Conservation (phyloP, 371 early-diverging fungal genomes). For the Mortierella sp. region DNA sequence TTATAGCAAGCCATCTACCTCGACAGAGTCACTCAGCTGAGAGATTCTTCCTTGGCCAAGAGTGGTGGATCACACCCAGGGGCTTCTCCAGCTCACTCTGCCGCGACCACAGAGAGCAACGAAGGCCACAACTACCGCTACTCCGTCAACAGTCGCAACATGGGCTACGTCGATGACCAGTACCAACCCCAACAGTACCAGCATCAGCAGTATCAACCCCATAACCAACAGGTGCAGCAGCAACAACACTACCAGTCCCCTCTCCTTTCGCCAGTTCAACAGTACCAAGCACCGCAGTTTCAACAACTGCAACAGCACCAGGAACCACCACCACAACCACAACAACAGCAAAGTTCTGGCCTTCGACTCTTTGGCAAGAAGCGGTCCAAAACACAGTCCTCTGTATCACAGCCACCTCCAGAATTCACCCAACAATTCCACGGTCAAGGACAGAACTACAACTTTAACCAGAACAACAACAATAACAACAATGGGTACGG, state of each 20-base stretch:
- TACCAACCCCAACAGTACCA: constrained; percentile 30
- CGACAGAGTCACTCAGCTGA: constrained; percentile 48
- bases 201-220: constrained; percentile 14
- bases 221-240: background rate
- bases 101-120: constrained; percentile 15
- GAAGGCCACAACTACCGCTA: constrained; percentile 21
- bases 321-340: background rate
- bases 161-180: constrained; percentile 23
- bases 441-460: background rate
- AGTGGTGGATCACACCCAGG: background rate
- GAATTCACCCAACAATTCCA: constrained; percentile 16
- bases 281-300: constrained; percentile 7
- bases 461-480: background rate
- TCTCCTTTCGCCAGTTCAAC: constrained; percentile 5
- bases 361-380: constrained; percentile 50
- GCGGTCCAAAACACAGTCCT: constrained; percentile 53
- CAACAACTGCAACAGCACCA: constrained; percentile 18
- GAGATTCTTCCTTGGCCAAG: constrained; percentile 19
- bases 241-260: constrained; percentile 3
- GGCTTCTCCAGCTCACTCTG: constrained; percentile 9
- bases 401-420: constrained; percentile 33
- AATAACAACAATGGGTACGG: background rate
- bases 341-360: constrained; percentile 20
- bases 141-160: constrained; percentile 16
- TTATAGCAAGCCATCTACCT: constrained; percentile 56